A percentile compares a stretch with the other conserved stretches of the same genome.
These are phyloP conservation scores for Sicyos edulis DNA, from an alignment of 306 rosid genomes.

Conservation along the genomic window DNA sequence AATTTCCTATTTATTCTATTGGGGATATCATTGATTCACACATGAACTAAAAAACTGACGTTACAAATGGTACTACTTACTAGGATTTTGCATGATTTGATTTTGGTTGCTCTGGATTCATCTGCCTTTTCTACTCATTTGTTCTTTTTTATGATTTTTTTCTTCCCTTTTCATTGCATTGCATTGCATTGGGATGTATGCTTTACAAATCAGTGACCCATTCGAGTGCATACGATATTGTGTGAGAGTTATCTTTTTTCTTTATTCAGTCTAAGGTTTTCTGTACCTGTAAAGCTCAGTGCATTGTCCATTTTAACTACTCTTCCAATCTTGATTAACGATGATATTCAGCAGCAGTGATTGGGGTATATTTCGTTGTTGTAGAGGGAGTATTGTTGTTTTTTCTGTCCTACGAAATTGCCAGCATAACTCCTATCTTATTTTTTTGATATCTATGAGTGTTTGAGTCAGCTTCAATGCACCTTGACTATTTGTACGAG, in stretches of 20 bases:
- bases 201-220: background rate
- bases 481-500: too few species aligned
- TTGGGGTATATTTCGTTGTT: too few species aligned
- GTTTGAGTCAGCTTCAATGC: too few species aligned
- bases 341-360: background rate
- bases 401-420: too few species aligned
- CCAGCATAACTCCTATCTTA: too few species aligned
- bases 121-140: background rate
- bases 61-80: background rate
- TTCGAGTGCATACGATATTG: background rate
- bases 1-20: background rate
- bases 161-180: background rate
- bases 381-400: too few species aligned
- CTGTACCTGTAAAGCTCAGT: background rate
- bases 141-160: background rate
- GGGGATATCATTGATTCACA: background rate
- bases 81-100: background rate
- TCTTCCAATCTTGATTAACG: background rate
- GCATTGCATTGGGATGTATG: background rate
- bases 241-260: background rate
- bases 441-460: too few species aligned
- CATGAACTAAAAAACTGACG: background rate
- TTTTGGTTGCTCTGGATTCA: background rate
- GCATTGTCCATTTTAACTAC: background rate
- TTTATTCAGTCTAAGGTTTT: background rate